Evolutionary conservation across 208 protist genomes (phyloP), one percentile per base, ranked within the genome.

Genomic region (Trichomonas tenax): DNA sequence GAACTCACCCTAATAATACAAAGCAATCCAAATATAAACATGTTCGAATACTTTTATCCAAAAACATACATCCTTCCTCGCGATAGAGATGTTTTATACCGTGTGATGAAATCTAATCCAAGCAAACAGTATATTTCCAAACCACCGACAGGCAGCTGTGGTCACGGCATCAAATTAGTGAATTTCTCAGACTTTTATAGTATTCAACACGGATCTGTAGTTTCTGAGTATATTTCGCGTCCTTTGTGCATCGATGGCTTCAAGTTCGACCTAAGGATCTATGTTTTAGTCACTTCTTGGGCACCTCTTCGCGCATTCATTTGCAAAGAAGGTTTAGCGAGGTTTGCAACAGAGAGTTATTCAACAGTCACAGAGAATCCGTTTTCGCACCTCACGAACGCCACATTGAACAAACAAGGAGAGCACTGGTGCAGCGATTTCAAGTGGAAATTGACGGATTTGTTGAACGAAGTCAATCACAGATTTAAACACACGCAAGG

Each of bases 221-320:
- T 97, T 0, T 81, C 82, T 90, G 72, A 95, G 26, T 97, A 97
- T 45, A 84, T 97, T 17, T 14, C 23, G 0, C 84, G 97, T n/a
- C 97, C 97, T 51, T 46, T 97, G 0, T 45, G 95, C 2, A 89
- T 97, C 63, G 95, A 96, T 96, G 95, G 96, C 9, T 89, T 96
- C 90, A 97, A 97, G 93, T 97, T 96, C 26, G 97, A 97, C 38
- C 63, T 97, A 0, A 41, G 97, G 9, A 63, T 97, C 34, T 97
- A 97, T 84, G 97, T 97, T 34, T 44, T 97, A 11, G 96, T 97
- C 38, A 96, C 95, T 4, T 58, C 41, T n/a, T 84, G 90, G 40
- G n/a, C 46, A 0, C 97, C 97, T 41, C 93, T 97, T n/a, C 96
- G 96, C 40, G 95, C 95, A 31, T 97, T 96, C 48, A 14, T 97